Evolutionary conservation across 306 rosid genomes (phyloP).

Genomic region (Mucuna pruriens): DNA sequence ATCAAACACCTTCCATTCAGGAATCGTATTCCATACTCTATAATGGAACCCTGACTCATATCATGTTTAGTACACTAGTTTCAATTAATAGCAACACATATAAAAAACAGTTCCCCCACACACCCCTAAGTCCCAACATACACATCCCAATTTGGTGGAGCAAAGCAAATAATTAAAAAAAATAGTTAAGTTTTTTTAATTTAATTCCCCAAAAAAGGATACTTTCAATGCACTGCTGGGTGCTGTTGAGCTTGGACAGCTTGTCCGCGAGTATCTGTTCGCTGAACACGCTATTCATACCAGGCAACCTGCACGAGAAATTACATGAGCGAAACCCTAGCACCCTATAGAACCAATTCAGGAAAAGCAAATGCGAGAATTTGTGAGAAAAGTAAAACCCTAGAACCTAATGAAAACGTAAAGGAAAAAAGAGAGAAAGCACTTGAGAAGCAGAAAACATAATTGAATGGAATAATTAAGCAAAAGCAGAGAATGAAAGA

Average conservation of each 20-base stretch:
- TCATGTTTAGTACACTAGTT: background rate
- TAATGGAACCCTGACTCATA: background rate
- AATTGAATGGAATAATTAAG: conserved; percentile 21
- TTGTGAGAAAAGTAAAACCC: conserved; percentile 37
- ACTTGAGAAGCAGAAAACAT: background rate
- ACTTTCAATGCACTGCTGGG: conserved; percentile 93
- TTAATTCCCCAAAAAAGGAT: conserved; percentile 49
- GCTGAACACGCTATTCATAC: conserved; percentile 82
- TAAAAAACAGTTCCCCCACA: background rate
- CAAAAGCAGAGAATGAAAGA: conserved; percentile 34
- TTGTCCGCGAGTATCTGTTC: conserved; percentile 91
- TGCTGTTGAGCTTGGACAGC: conserved; percentile 88
- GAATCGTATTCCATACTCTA: background rate
- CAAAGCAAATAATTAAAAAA: background rate
- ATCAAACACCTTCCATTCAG: conserved; percentile 14
- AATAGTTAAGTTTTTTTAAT: no score
- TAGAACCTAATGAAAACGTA: conserved; percentile 19
- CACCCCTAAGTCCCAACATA: background rate
- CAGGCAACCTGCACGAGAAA: conserved; percentile 30
- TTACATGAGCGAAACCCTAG: conserved; percentile 42
- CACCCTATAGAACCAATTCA: conserved; percentile 1
- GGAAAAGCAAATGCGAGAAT: background rate
- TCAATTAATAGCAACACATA: background rate
- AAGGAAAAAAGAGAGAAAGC: background rate
- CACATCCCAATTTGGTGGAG: background rate